Evolutionary conservation across 176 grass and related monocot genomes (phyloP), one percentile per base, ranked within the genome.

Genomic region (Triticum turgidum): DNA sequence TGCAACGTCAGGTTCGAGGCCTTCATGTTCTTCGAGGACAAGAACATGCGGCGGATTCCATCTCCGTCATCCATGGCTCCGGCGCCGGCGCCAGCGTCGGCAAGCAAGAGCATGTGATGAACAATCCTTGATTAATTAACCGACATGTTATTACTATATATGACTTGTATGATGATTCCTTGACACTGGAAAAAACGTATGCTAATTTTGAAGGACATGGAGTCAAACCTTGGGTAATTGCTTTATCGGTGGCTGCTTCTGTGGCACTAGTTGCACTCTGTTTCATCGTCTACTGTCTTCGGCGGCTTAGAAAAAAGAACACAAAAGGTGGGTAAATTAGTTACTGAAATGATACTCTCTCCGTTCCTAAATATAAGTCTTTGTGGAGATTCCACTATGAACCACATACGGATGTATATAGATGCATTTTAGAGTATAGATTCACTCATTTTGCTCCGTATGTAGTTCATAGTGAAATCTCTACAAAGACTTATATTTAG

Each of bases 211-310:
- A 54, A 76, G 73, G 73, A 20, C 45, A 32, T 20, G 73, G 73
- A 76, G 27, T 33, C 7, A 76, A 54, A 76, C 73, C 73, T 76
- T 76, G 73, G 73, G 73, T 54, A 3, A 76, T 76, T 1, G 73
- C 73, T 15, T 76, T 76, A 33, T 76, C 45, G 7, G 45, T 76
- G 49, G 14, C 45, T 54, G 73, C 45, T 76, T 45, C 45, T 5
- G 73, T 54, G 0, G 73, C 73, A 11, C 73, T 76, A 4, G 45
- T 54, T 33, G 73, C 45, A 52, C 0, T 76, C 25, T 76, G 73
- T 27, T 76, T 76, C 45, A 11, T 76, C 45, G 1, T 33, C 29
- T 76, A 52, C 73, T 76, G 45, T 76, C 14, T 2, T 76, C 44
- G 15, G 25, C 25, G 73, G 45, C 25, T 32, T 5, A 52, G 45